A percentile compares a stretch with the other conserved stretches of the same genome.
phyloP scores from a whole-genome alignment of 2,329 filamentous ascomycete species.

The Phaeosphaeria sp. region DNA sequence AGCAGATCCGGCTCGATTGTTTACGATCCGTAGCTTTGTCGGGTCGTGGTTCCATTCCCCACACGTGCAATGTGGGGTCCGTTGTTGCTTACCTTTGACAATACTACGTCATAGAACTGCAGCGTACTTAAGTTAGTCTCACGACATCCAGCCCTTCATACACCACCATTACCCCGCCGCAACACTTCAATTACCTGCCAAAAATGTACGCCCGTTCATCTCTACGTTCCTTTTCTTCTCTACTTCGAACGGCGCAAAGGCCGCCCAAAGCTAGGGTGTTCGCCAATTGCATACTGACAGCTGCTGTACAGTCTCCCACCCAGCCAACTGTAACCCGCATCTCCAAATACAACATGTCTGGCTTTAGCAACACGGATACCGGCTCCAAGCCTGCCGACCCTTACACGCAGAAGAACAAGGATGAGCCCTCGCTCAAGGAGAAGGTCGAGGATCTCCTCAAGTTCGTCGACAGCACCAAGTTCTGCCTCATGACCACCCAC shows the following conservation, averaged over 20 bases:
- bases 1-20: slow-evolving; percentile 1
- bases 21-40: not conserved
- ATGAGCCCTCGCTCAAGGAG: slow-evolving; percentile 73
- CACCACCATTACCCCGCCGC: slow-evolving; percentile 9
- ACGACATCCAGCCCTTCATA: slow-evolving; percentile 10
- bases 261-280: slow-evolving; percentile 10
- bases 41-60: not conserved
- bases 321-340: slow-evolving; percentile 12
- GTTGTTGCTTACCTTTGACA: not conserved
- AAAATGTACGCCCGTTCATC: slow-evolving; percentile 19
- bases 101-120: slow-evolving; percentile 21
- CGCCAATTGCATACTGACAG: slow-evolving; percentile 27
- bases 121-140: slow-evolving; percentile 6
- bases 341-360: slow-evolving; percentile 36
- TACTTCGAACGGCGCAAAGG: slow-evolving; percentile 7
- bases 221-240: slow-evolving; percentile 7
- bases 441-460: slow-evolving; percentile 77
- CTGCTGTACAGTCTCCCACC: slow-evolving; percentile 22
- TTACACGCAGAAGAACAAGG: slow-evolving; percentile 78
- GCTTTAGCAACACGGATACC: slow-evolving; percentile 50
- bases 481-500: slow-evolving; percentile 87
- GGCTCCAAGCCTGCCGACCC: slow-evolving; percentile 67
- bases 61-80: slow-evolving; percentile 4
- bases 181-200: slow-evolving; percentile 1
- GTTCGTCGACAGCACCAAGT: slow-evolving; percentile 78